Conservation (phyloP, 805 yeast species). For the Komagataella ulmi region DNA sequence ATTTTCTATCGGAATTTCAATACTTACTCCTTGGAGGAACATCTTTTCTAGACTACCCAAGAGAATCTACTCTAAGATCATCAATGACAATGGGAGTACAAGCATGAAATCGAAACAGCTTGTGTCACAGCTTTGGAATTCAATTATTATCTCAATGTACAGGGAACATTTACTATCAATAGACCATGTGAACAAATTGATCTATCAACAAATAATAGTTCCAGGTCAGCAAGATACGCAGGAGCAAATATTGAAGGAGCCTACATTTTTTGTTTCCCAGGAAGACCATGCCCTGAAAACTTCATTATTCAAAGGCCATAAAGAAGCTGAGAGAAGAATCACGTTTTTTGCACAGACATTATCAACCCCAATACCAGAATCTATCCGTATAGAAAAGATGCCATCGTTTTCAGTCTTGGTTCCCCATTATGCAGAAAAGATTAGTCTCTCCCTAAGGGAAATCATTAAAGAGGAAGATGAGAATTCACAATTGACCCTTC, state of each 20-base stretch:
- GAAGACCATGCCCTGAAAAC: conserved; percentile 32
- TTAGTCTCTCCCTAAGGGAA: conserved; percentile 28
- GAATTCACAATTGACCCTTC: conserved; percentile 37
- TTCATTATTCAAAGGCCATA: conserved; percentile 13
- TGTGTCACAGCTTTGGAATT: conserved; percentile 40
- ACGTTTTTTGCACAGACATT: conserved; percentile 41
- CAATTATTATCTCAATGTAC: conserved; percentile 38
- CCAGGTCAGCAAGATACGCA: neutral
- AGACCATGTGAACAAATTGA: conserved; percentile 27
- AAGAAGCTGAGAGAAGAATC: conserved; percentile 39
- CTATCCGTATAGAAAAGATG: conserved; percentile 30
- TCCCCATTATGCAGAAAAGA: conserved; percentile 40
- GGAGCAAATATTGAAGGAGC: conserved; percentile 33
- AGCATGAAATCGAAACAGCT: conserved; percentile 25
- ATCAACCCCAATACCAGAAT: conserved; percentile 33
- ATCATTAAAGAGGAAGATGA: conserved; percentile 28
- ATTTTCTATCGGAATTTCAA: conserved; percentile 37
- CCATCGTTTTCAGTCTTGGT: conserved; percentile 37
- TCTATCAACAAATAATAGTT: conserved; percentile 21
- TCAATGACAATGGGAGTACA: conserved; percentile 28
- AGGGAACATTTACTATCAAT: conserved; percentile 37
- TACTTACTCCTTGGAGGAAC: conserved; percentile 47
- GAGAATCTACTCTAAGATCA: conserved; percentile 33
- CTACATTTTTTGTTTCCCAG: conserved; percentile 32
- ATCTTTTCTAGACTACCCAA: conserved; percentile 36